Conservation (phyloP, 176 grass and related monocot genomes). For the Melocanna baccifera region DNA sequence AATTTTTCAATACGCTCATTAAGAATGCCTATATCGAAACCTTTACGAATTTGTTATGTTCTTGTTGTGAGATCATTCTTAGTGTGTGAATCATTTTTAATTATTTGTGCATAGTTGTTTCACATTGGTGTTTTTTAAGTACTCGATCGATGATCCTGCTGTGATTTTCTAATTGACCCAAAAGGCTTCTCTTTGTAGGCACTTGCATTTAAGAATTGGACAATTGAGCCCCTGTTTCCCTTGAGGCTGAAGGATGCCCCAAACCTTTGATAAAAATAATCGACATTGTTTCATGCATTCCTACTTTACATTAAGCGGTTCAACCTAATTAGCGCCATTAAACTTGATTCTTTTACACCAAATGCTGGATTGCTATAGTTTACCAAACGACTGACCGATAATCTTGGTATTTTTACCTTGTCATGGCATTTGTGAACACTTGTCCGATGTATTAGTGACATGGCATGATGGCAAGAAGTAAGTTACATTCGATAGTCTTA, state of each 20-base stretch:
- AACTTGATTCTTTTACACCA: not conserved
- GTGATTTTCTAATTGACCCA: not conserved
- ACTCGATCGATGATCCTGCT: not conserved
- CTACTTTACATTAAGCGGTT: not conserved
- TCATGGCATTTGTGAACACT: no score
- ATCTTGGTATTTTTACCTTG: not conserved
- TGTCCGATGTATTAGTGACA: not conserved
- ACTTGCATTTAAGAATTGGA: slow-evolving; percentile 8
- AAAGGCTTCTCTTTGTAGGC: not conserved
- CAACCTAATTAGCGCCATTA: not conserved
- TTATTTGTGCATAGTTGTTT: not conserved
- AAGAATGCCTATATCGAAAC: not conserved
- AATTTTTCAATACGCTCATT: not conserved
- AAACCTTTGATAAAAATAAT: not conserved
- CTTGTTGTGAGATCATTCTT: not conserved
- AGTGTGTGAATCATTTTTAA: not conserved
- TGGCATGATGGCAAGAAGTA: not conserved
- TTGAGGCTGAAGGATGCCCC: not conserved
- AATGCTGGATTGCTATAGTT: not conserved
- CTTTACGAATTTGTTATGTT: not conserved
- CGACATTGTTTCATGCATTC: not conserved
- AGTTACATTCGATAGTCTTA: no score
- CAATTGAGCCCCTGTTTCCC: not conserved
- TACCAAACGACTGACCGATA: not conserved
- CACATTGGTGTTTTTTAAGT: not conserved